Evolutionary conservation across 1,284 basidiomycete species (phyloP).

Genomic region (Pseudozyma tsukubaensis): DNA sequence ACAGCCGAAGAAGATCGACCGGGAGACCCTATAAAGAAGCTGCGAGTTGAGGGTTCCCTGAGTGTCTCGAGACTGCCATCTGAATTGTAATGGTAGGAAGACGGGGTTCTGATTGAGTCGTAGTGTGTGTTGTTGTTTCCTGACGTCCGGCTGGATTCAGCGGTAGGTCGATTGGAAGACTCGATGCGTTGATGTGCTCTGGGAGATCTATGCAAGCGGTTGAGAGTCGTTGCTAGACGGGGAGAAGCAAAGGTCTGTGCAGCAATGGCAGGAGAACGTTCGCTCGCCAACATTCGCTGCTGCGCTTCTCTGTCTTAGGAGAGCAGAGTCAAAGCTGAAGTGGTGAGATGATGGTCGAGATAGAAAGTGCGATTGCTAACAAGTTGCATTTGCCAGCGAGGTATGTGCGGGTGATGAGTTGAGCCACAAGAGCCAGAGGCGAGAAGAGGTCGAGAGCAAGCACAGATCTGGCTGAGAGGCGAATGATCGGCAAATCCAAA

Average conservation of each 20-base stretch:
- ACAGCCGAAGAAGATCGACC: not conserved
- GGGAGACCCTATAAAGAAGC: not conserved
- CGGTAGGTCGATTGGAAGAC: not conserved
- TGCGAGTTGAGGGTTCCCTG: not conserved
- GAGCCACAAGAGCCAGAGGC: too few species aligned
- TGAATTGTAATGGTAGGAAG: not conserved
- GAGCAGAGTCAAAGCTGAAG: too few species aligned
- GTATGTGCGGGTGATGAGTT: too few species aligned
- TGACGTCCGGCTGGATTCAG: not conserved
- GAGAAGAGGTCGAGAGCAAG: too few species aligned
- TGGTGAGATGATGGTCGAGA: too few species aligned
- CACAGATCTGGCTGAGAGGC: too few species aligned
- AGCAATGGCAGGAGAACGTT: not conserved
- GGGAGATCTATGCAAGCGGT: not conserved
- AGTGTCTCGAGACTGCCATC: conserved; percentile 1
- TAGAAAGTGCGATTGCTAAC: too few species aligned
- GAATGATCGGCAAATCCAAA: not conserved
- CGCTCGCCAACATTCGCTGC: conserved; percentile 17
- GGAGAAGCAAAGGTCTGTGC: not conserved
- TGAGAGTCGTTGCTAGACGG: not conserved
- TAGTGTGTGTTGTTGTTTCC: not conserved
- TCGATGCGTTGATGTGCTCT: not conserved
- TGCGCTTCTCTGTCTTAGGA: not conserved
- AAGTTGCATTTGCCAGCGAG: too few species aligned
- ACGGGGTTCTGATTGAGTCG: too few species aligned